A percentile compares a stretch with the other conserved stretches of the same genome.
Conservation (phyloP, 2,329 filamentous ascomycete genomes). For the Penicillium aurantiogriseum region DNA sequence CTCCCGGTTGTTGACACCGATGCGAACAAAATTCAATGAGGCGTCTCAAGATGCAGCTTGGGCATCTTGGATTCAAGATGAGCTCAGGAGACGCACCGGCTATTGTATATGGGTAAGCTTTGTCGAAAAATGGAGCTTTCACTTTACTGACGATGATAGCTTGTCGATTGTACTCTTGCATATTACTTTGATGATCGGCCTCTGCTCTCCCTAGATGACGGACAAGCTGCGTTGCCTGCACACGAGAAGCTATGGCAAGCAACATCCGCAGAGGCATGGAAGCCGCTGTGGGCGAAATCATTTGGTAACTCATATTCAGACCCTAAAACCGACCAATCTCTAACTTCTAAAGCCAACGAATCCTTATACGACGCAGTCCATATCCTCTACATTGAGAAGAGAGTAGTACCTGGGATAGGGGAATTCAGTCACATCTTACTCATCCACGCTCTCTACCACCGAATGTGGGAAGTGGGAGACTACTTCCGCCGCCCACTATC, state of each 20-base stretch:
- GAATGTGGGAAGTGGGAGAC: slow-evolving; percentile 50
- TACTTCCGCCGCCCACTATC: slow-evolving; percentile 48
- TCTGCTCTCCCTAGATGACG: slow-evolving; percentile 42
- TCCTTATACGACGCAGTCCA: slow-evolving; percentile 47
- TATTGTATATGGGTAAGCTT: slow-evolving; percentile 46
- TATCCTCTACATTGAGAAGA: slow-evolving; percentile 51
- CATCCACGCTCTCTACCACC: slow-evolving; percentile 52
- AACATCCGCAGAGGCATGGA: slow-evolving; percentile 35
- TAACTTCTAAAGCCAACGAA: slow-evolving; percentile 23
- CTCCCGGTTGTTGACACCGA: slow-evolving; percentile 22
- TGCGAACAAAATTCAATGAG: slow-evolving; percentile 2
- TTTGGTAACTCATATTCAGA: slow-evolving; percentile 18
- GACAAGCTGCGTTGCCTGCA: slow-evolving; percentile 40
- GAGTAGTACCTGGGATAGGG: slow-evolving; percentile 43
- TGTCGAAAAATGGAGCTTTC: background rate
- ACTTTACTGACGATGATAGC: slow-evolving; percentile 24
- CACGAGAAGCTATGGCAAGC: slow-evolving; percentile 45
- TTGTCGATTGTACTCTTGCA: slow-evolving; percentile 44
- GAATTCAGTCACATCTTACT: slow-evolving; percentile 52
- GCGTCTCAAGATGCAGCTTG: slow-evolving; percentile 26
- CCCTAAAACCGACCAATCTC: background rate
- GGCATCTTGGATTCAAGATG: slow-evolving; percentile 40
- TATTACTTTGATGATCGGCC: slow-evolving; percentile 40
- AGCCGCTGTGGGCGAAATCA: slow-evolving; percentile 22
- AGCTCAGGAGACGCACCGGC: slow-evolving; percentile 40